These are phyloP conservation scores for Phialemonium atrogriseum DNA, from an alignment of 2,329 filamentous ascomycete species.

Conservation along the genomic window DNA sequence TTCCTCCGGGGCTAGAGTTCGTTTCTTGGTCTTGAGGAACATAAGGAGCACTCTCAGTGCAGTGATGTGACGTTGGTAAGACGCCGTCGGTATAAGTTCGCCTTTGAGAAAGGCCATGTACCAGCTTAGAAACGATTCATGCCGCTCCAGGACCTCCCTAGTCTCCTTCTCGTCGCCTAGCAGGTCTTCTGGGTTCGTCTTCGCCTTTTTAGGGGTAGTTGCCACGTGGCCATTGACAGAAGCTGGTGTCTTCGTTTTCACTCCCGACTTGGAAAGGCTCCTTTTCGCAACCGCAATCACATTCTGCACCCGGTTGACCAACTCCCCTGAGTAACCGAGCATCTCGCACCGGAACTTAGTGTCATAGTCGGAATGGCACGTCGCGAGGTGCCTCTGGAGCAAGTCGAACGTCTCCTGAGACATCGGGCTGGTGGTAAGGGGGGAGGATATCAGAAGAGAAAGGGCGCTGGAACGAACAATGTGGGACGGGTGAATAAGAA, in stretches of 20 bases:
- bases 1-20: constrained; percentile 19
- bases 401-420: constrained; percentile 51
- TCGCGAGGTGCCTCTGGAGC: constrained; percentile 56
- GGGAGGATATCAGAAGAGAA: constrained; percentile 69
- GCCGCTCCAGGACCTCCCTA: constrained; percentile 34
- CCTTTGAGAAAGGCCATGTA: constrained; percentile 63
- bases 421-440: constrained; percentile 66
- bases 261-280: constrained; percentile 28
- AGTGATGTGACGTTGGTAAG: constrained; percentile 84
- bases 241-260: constrained; percentile 13
- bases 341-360: constrained; percentile 80
- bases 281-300: constrained; percentile 50
- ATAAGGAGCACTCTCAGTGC: constrained; percentile 63
- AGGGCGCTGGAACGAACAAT: constrained; percentile 72
- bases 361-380: constrained; percentile 76
- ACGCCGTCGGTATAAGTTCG: constrained; percentile 72
- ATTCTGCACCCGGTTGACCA: constrained; percentile 68
- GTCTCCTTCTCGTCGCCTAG: constrained; percentile 11
- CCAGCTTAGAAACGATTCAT: constrained; percentile 62
- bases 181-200: constrained; percentile 2
- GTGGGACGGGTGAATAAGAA: constrained; percentile 48
- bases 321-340: constrained; percentile 62
- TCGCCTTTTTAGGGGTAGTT: constrained; percentile 9
- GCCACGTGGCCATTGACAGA: no score
- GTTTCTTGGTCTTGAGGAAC: constrained; percentile 62